These are phyloP conservation scores for Phytophthora fragariae DNA, from an alignment of 352 stramenopile species.

Conservation along the genomic window DNA sequence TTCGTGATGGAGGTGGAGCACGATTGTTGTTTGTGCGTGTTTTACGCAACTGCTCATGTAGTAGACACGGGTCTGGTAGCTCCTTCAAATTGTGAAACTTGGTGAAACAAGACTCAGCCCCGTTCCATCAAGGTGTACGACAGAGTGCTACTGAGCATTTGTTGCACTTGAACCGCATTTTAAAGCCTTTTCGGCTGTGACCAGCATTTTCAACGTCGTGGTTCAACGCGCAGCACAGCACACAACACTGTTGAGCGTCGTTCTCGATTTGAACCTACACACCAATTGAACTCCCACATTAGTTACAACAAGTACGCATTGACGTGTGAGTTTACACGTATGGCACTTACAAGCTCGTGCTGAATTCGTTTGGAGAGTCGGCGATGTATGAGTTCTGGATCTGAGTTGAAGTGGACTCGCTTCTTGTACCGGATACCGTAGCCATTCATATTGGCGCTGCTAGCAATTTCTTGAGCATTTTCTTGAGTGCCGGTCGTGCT, in stretches of 20 bases:
- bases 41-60: not conserved
- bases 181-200: slow-evolving; percentile 10
- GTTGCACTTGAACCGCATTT: slow-evolving; percentile 10
- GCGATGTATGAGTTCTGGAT: slow-evolving; percentile 1
- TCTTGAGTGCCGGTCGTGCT: not conserved
- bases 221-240: slow-evolving; percentile 8
- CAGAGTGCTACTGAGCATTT: not conserved
- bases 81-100: slow-evolving; percentile 7
- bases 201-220: slow-evolving; percentile 6
- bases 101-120: not conserved
- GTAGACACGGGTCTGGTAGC: slow-evolving; percentile 7
- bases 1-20: not conserved
- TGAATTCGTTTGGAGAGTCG: slow-evolving; percentile 7
- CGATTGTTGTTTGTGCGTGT: slow-evolving; percentile 12
- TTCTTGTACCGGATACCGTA: not conserved
- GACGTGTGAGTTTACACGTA: not conserved
- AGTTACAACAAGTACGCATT: not conserved
- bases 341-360: not conserved
- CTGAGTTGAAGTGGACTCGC: slow-evolving; percentile 3
- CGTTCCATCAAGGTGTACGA: not conserved
- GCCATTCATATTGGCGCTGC: not conserved
- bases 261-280: slow-evolving; percentile 11
- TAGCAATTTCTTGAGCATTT: not conserved
- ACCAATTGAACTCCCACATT: not conserved
- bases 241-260: not conserved